phyloP scores from a whole-genome alignment of 2,329 filamentous ascomycete species.

The Pyricularia sp. region DNA sequence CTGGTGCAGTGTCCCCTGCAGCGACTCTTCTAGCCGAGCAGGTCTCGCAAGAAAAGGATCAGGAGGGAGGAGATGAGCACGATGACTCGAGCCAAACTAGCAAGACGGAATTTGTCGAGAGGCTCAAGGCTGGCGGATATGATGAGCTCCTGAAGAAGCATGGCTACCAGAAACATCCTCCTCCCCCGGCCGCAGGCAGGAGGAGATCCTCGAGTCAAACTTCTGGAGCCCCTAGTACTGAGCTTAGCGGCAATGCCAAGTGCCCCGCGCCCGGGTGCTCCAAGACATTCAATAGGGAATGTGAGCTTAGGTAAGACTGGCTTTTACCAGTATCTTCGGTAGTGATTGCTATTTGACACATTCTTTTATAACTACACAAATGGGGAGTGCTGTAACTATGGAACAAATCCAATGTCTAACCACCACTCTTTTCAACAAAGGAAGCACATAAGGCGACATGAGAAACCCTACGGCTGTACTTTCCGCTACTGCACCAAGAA shows the following conservation, averaged over 20 bases:
- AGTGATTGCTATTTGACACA: not conserved
- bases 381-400: not conserved
- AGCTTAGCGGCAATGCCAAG: not conserved
- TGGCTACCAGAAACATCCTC: not conserved
- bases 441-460: conserved; percentile 78
- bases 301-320: conserved; percentile 36
- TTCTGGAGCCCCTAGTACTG: not conserved
- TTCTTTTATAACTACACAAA: not conserved
- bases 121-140: not conserved
- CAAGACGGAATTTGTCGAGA: not conserved
- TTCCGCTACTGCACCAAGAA: conserved; percentile 56
- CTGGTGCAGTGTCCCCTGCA: not conserved
- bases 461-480: conserved; percentile 75
- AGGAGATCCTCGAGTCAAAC: not conserved
- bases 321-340: not conserved
- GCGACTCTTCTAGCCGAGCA: not conserved
- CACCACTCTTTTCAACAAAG: conserved; percentile 29
- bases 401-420: not conserved
- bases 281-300: not conserved
- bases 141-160: not conserved
- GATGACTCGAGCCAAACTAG: not conserved
- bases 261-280: not conserved
- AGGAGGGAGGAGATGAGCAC: not conserved
- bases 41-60: not conserved
- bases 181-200: not conserved